Evolutionary conservation across 2,329 filamentous ascomycete species (phyloP), one percentile per base, ranked within the genome.

Genomic region (Fusarium falciforme): DNA sequence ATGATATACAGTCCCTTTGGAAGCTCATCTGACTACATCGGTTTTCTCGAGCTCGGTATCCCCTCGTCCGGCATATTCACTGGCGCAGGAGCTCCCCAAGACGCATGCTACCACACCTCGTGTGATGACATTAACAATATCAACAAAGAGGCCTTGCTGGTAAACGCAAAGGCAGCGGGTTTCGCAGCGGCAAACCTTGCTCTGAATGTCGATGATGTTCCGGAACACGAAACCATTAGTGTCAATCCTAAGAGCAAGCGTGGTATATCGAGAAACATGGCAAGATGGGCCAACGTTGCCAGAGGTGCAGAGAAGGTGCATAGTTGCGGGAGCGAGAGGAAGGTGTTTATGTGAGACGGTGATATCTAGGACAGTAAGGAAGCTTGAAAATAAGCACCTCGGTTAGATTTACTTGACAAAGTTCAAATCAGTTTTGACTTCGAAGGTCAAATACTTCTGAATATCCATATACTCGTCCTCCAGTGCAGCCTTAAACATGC

Each of bases 81-180:
- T 0, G 83, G 83, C 17, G 82, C 83, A 5, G 80, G 80, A 7
- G 75, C 74, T 2, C 73, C 76, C 0, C 70, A 73, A 4, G 84
- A 85, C 62, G 25, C 61, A 4, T 81, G 82, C 79, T 83, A 84
- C 77, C 81, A 86, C 75, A 68, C 81, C 25, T 77, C 80, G 10
- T 84, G 83, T 69, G 85, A 86, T 61, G 80, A 74, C 27, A 76
- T 84, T 17, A 63, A 76, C 55, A 84, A 85, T 71, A 81, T 85
- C 68, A 80, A 84, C 74, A 78, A 80, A 74, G 81, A 83, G 7
- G 81, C 83, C 5, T 44, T 83, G 11, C 80, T 79, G 1, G 66
- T 79, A 33, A 85, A 82, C 66, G 67, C 82, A 61, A 83, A 80
- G 71, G 82, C 83, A 22, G 89, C 90, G 49, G 89, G 86, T 1